Percentiles rank a stretch among this genome's conserved stretches.
These are phyloP conservation scores for Aegilops longissima DNA, from an alignment of 176 grass and related monocot species.

Conservation along the genomic window DNA sequence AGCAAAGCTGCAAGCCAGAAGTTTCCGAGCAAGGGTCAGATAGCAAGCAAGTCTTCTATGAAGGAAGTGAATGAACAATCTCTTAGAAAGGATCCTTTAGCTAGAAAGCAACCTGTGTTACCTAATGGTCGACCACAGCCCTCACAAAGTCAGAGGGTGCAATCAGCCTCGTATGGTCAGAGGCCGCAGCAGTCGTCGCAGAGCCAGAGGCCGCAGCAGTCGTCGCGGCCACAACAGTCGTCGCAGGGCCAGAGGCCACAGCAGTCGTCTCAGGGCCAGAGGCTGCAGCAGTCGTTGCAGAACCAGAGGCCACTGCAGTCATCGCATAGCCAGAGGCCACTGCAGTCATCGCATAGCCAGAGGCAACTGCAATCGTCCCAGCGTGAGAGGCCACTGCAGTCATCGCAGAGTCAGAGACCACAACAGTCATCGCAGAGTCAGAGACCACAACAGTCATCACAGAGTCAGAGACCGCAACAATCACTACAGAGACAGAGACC, in stretches of 20 bases:
- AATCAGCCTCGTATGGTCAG: slow-evolving; percentile 34
- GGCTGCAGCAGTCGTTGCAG: slow-evolving; percentile 8
- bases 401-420: slow-evolving; percentile 21
- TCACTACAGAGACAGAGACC: slow-evolving; percentile 18
- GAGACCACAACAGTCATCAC: background rate
- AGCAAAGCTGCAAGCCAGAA: slow-evolving; percentile 48
- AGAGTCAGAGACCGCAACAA: slow-evolving; percentile 16
- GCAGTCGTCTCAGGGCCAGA: slow-evolving; percentile 15
- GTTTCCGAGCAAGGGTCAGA: slow-evolving; percentile 34
- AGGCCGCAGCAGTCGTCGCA: slow-evolving; percentile 19
- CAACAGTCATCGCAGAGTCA: slow-evolving; percentile 6
- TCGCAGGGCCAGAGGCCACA: slow-evolving; percentile 18
- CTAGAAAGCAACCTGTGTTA: slow-evolving; percentile 35
- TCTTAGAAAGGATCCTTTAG: slow-evolving; percentile 27
- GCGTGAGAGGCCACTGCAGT: background rate
- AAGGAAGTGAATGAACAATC: slow-evolving; percentile 44
- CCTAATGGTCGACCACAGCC: slow-evolving; percentile 26
- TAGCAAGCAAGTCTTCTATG: slow-evolving; percentile 49
- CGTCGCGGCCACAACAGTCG: slow-evolving; percentile 8
- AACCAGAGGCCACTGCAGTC: background rate
- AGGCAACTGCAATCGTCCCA: background rate
- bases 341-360: slow-evolving; percentile 13
- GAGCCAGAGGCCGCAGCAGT: background rate
- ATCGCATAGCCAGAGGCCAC: background rate
- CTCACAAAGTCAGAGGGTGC: slow-evolving; percentile 43